Conservation (phyloP, 495 filamentous ascomycete genomes). For the Schizothecium vesticola region DNA sequence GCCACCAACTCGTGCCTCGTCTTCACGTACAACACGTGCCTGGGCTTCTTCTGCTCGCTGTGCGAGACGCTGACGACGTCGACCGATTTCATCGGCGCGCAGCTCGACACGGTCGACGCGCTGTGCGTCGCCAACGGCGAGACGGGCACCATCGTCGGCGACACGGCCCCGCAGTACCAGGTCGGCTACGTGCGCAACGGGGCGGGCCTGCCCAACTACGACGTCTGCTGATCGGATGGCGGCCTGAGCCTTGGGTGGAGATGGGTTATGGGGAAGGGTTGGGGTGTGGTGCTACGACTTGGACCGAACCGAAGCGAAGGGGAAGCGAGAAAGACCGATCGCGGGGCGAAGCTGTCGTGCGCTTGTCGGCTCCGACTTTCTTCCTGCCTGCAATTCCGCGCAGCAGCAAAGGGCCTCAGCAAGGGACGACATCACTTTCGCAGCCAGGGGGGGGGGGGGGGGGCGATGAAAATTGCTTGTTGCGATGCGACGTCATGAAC, state of each 20-base stretch:
- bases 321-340: background rate
- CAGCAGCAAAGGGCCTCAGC: background rate
- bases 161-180: slow-evolving; percentile 36
- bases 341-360: background rate
- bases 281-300: slow-evolving; percentile 4
- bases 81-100: slow-evolving; percentile 36
- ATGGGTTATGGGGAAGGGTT: background rate
- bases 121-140: slow-evolving; percentile 35
- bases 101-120: slow-evolving; percentile 33
- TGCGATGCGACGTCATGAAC: background rate
- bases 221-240: slow-evolving; percentile 28
- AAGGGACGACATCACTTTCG: background rate
- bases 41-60: slow-evolving; percentile 41
- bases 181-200: slow-evolving; percentile 34
- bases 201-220: slow-evolving; percentile 31
- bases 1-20: slow-evolving; percentile 33
- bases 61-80: slow-evolving; percentile 32
- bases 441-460: background rate
- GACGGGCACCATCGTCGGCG: slow-evolving; percentile 34
- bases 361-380: no score
- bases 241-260: background rate
- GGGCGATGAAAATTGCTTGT: background rate
- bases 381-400: background rate
- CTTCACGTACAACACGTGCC: slow-evolving; percentile 34
- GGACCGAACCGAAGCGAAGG: background rate